Percentiles rank a stretch among this genome's conserved stretches.
Evolutionary conservation across 768 basidiomycete species (phyloP).

Genomic region (Leccinum incarnatum): DNA sequence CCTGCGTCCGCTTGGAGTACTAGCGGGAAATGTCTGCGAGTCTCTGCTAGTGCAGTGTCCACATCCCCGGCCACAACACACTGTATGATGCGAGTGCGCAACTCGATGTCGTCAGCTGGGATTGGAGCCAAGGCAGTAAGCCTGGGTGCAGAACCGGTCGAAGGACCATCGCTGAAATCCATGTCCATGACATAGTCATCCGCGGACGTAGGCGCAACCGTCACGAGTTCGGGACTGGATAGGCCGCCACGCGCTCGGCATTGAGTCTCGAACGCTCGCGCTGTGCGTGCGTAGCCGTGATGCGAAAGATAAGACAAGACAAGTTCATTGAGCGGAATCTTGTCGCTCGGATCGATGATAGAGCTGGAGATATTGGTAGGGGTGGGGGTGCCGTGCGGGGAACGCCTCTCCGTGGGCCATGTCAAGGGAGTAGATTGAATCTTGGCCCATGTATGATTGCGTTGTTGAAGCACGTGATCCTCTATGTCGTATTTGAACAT

Average conservation of each 20-base stretch:
- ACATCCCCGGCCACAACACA: conserved; percentile 69
- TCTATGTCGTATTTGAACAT: conserved; percentile 92
- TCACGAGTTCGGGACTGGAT: conserved; percentile 1
- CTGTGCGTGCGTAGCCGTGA: conserved; percentile 76
- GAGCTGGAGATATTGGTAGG: conserved; percentile 3
- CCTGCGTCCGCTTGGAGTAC: conserved; percentile 68
- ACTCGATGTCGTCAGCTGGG: conserved; percentile 54
- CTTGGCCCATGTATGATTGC: conserved; percentile 61
- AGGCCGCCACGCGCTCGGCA: conserved; percentile 29
- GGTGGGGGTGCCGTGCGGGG: conserved; percentile 7
- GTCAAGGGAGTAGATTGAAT: conserved; percentile 60
- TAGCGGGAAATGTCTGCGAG: conserved; percentile 53
- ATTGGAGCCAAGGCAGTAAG: conserved; percentile 14
- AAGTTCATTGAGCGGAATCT: conserved; percentile 64
- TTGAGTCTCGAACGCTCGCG: conserved; percentile 63
- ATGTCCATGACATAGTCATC: conserved; percentile 50
- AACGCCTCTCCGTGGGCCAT: conserved; percentile 32
- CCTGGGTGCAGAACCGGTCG: conserved; percentile 10
- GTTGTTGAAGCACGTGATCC: conserved; percentile 71
- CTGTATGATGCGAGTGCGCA: conserved; percentile 68
- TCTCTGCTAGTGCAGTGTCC: conserved; percentile 60
- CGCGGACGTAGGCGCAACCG: conserved; percentile 10
- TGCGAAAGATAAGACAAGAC: conserved; percentile 80
- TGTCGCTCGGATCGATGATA: conserved; percentile 47
- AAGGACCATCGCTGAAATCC: conserved; percentile 32